Conservation (phyloP, 83 land plant species). For the Isoetes engelmannii region DNA sequence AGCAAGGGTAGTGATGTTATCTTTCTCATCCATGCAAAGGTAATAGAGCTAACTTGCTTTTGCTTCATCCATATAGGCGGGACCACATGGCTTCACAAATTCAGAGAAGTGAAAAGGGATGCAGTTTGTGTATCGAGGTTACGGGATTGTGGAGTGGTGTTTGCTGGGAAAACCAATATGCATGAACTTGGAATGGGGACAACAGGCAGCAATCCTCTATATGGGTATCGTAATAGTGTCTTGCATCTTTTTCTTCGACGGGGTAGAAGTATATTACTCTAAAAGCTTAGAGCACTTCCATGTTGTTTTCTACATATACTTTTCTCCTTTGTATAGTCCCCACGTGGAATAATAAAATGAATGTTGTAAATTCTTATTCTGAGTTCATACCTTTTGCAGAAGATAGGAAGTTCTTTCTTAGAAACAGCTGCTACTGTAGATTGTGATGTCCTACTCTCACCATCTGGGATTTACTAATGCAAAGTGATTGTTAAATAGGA, state of each 20-base stretch:
- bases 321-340: not conserved
- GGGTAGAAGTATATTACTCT: no score
- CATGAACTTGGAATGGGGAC: conserved; percentile 90
- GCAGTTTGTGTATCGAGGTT: conserved; percentile 78
- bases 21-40: not conserved
- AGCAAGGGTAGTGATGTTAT: conserved; percentile 25
- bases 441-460: no score
- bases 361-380: no score
- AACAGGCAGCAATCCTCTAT: conserved; percentile 77
- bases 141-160: conserved; percentile 75
- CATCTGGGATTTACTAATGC: no score
- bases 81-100: conserved; percentile 67
- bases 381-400: no score
- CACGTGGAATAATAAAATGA: no score
- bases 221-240: conserved; percentile 48
- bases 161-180: conserved; percentile 89
- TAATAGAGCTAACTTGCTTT: not conserved
- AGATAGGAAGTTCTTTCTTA: no score
- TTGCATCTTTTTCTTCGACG: no score
- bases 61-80: conserved; percentile 45
- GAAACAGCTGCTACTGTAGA: no score
- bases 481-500: conserved; percentile 36
- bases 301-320: not conserved
- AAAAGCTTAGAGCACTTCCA: no score
- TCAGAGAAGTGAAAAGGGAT: conserved; percentile 56